phyloP scores from a whole-genome alignment of 1,139 yeast genomes.

The Tardiomyces blankii region DNA sequence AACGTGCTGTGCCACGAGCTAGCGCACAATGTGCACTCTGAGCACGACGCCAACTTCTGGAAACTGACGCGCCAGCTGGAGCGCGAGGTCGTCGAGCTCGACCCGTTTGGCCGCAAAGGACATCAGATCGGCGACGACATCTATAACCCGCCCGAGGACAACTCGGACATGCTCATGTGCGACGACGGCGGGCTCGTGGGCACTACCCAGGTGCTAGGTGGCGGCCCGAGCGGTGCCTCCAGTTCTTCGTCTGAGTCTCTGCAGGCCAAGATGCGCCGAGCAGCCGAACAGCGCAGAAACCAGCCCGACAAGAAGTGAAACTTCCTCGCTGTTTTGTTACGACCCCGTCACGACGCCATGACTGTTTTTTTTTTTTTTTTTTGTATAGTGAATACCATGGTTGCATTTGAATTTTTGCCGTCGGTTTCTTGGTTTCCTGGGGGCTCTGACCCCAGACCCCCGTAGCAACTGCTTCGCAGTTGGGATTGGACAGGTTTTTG shows the following conservation, averaged over 20 bases:
- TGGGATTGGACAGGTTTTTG: too few relatives aligned
- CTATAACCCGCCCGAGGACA: slow-evolving; percentile 7
- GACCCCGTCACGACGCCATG: too few relatives aligned
- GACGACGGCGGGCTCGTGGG: slow-evolving; percentile 23
- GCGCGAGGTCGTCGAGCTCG: slow-evolving; percentile 23
- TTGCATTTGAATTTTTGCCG: too few relatives aligned
- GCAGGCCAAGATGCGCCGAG: slow-evolving; percentile 13
- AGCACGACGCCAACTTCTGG: slow-evolving; percentile 30
- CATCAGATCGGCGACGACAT: slow-evolving; percentile 9
- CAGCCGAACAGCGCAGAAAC: slow-evolving; percentile 14
- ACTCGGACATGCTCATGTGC: slow-evolving; percentile 11
- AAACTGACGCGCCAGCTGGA: slow-evolving; percentile 24
- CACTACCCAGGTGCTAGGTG: slow-evolving; percentile 14
- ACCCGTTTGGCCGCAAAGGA: slow-evolving; percentile 21
- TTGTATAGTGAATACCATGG: too few relatives aligned
- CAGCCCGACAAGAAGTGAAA: slow-evolving; percentile 5
- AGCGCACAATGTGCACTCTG: slow-evolving; percentile 28
- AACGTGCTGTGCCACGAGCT: slow-evolving; percentile 31
- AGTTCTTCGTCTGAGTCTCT: slow-evolving; percentile 1
- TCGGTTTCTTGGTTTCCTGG: too few relatives aligned
- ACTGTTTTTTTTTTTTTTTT: too few relatives aligned
- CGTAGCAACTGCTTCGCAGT: too few relatives aligned
- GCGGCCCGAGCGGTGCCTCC: slow-evolving; percentile 1
- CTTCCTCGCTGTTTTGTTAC: too few relatives aligned
- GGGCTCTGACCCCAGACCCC: too few relatives aligned